Base-by-base conservation (phyloP, 2,329 filamentous ascomycete genomes). In the Pseudocercospora musae region DNA sequence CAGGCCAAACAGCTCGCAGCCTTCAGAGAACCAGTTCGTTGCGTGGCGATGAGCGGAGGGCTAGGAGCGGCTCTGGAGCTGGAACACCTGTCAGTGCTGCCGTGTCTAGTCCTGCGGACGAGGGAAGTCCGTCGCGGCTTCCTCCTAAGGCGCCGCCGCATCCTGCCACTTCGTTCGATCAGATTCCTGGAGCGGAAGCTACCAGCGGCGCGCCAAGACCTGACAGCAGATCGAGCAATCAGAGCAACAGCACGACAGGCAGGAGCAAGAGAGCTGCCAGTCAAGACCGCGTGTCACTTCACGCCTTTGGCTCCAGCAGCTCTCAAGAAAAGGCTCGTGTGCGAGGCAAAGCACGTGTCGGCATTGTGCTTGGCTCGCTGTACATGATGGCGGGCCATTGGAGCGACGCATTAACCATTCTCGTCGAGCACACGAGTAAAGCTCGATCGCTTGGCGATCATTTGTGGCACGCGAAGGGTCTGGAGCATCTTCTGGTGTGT, bases 391-490 rank as follows among this genome's bases (percentile, higher is more conserved):
- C 92, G 58, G 95, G 95, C 25, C 87, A 92, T 65, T 97, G 95
- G 92, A 85, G 83, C 53, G 93, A 98, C 77, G 93, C 94, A 7
- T 76, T 98, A 50, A 89, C 87, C 74, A 91, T 96, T 73, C 84
- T 97, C 21, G 82, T 87, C 9, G 94, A 97, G 63, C 91, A 89
- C 58, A 92, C 90, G 1, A 85, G 85, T 9, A 86, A 89, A 69
- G 89, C 92, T 15, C 89, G 91, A 70, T 87, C 87, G 40, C 85
- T 90, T 62, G 93, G 92, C 70, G 95, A 99, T 76, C 91, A 96
- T 76, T 76, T 98, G n/a, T 99, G 95, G 94, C 92, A 97, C 78
- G 95, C 91, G 18, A 98, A 98, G 77, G 93, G 92, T 0, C 81
- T 99, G 20, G 96, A 99, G 74, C 87, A 93, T 27, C 91, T 96